Evolutionary conservation across 352 stramenopile genomes (phyloP).

Genomic region (Pythium vanterpoolii): DNA sequence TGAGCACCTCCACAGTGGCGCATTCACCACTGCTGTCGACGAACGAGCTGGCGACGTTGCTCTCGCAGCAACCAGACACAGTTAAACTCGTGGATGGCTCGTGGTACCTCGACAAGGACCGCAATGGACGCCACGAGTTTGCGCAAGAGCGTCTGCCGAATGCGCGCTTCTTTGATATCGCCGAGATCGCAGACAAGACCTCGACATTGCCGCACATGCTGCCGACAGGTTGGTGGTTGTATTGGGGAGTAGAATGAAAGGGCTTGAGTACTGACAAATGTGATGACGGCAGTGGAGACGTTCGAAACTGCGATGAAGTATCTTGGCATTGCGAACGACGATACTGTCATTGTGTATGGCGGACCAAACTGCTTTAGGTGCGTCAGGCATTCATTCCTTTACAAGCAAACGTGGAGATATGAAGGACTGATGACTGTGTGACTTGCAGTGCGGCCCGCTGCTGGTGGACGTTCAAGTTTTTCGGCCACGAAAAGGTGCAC

Average conservation of each 20-base stretch:
- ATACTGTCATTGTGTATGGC: constrained; percentile 80
- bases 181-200: constrained; percentile 68
- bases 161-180: constrained; percentile 92
- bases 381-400: not conserved
- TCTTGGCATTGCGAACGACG: constrained; percentile 65
- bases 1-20: constrained; percentile 13
- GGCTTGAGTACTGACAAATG: not conserved
- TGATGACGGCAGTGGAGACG: constrained; percentile 30
- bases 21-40: constrained; percentile 53
- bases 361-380: constrained; percentile 81
- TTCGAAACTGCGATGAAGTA: constrained; percentile 67
- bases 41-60: constrained; percentile 39
- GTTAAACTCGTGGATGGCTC: constrained; percentile 77
- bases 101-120: constrained; percentile 79
- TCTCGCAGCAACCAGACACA: constrained; percentile 22
- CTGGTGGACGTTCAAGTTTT: constrained; percentile 91
- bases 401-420: not conserved
- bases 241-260: not conserved
- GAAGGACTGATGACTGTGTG: not conserved
- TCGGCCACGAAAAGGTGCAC: constrained; percentile 84
- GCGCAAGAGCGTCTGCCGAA: constrained; percentile 59
- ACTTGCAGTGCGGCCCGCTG: constrained; percentile 54
- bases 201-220: constrained; percentile 87
- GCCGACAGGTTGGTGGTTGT: constrained; percentile 31
- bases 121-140: constrained; percentile 64